Conservation (phyloP, 2,329 filamentous ascomycete species). For the Cercospora brassicicola region DNA sequence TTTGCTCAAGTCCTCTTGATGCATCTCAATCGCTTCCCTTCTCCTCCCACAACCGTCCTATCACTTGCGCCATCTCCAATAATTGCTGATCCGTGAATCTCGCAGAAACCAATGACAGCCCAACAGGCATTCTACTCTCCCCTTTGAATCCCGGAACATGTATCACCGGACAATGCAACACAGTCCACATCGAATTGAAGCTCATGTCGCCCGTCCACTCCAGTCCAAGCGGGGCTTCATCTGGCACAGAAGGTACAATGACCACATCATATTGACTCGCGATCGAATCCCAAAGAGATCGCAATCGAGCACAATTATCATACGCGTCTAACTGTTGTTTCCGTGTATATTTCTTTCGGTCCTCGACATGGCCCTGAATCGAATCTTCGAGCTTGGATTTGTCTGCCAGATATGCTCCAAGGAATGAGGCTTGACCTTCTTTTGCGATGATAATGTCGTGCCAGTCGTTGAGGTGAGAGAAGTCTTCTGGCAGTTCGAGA, state of each 20-base stretch:
- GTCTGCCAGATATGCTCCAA: slow-evolving; percentile 48
- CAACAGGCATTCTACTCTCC: slow-evolving; percentile 59
- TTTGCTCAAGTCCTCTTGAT: neutral
- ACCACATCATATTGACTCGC: slow-evolving; percentile 56
- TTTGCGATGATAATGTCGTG: slow-evolving; percentile 52
- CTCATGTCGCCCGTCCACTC: slow-evolving; percentile 58
- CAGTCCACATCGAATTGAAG: slow-evolving; percentile 36
- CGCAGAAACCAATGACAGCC: slow-evolving; percentile 54
- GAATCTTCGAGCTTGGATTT: slow-evolving; percentile 4
- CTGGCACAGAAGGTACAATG: slow-evolving; percentile 59
- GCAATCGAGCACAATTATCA: slow-evolving; percentile 57
- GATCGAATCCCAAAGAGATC: slow-evolving; percentile 59
- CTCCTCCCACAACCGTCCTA: slow-evolving; percentile 16
- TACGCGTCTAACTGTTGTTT: slow-evolving; percentile 55
- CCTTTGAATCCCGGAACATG: slow-evolving; percentile 65
- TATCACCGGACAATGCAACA: slow-evolving; percentile 61
- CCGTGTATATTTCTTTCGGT: slow-evolving; percentile 45
- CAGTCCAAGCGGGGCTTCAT: slow-evolving; percentile 60
- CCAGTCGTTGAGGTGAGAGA: slow-evolving; percentile 53
- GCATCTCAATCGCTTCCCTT: neutral
- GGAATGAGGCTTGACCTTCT: slow-evolving; percentile 56
- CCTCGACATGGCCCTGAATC: slow-evolving; percentile 51
- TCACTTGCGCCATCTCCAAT: slow-evolving; percentile 36
- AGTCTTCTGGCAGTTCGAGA: slow-evolving; percentile 53
- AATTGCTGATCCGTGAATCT: slow-evolving; percentile 50